These are phyloP conservation scores for Mimosa bimucronata DNA, from an alignment of 306 rosid genomes.

Conservation along the genomic window DNA sequence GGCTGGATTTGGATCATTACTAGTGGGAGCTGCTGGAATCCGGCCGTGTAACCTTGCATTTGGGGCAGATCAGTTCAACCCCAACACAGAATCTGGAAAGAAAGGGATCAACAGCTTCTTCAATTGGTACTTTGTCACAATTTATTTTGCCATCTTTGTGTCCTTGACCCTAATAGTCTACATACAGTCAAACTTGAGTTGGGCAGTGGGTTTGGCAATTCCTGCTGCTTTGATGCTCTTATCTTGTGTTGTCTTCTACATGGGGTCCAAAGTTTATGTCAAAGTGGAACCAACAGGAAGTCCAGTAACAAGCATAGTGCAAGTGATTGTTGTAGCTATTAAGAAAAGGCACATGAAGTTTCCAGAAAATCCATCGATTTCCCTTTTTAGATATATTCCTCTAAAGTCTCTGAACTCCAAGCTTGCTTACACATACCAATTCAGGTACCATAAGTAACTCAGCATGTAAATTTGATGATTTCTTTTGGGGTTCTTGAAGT, in stretches of 20 bases:
- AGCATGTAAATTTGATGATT: not conserved
- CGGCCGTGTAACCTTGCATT: slow-evolving; percentile 70
- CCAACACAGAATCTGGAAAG: slow-evolving; percentile 60
- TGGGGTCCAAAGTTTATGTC: slow-evolving; percentile 55
- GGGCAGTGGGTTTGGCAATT: slow-evolving; percentile 63
- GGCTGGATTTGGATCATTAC: slow-evolving; percentile 46
- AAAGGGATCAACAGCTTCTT: slow-evolving; percentile 65
- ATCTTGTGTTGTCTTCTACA: slow-evolving; percentile 50
- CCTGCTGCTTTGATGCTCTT: slow-evolving; percentile 61
- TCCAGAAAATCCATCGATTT: slow-evolving; percentile 47
- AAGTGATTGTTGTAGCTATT: slow-evolving; percentile 51
- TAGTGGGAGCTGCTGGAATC: slow-evolving; percentile 61
- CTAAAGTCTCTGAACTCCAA: slow-evolving; percentile 51
- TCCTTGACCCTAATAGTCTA: slow-evolving; percentile 55
- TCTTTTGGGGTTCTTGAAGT: not conserved
- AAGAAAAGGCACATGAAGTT: slow-evolving; percentile 51
- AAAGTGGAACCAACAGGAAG: slow-evolving; percentile 62
- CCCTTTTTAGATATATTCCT: slow-evolving; percentile 48
- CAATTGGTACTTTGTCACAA: slow-evolving; percentile 67
- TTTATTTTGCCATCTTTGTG: slow-evolving; percentile 49
- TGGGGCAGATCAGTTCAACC: slow-evolving; percentile 72
- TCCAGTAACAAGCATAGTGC: slow-evolving; percentile 59
- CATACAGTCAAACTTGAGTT: slow-evolving; percentile 59
- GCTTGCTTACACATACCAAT: slow-evolving; percentile 57
- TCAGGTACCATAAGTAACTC: slow-evolving; percentile 47